A percentile compares a stretch with the other conserved stretches of the same genome.
Evolutionary conservation across 2,329 filamentous ascomycete genomes (phyloP).

Genomic region (Orbilia quercus): DNA sequence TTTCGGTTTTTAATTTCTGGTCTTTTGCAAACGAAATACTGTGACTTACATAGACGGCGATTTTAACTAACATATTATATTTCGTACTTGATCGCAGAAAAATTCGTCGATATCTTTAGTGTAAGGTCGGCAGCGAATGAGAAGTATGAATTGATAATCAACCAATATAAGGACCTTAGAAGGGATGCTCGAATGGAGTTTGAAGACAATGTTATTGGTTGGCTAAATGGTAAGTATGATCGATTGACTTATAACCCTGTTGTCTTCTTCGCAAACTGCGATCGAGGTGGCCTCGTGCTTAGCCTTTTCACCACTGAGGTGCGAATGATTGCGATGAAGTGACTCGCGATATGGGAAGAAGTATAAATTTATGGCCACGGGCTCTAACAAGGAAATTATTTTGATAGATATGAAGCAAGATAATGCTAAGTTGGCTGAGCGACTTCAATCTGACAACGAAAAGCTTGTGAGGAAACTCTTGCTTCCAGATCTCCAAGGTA

Average conservation of each 20-base stretch:
- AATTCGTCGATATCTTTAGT: conserved; percentile 36
- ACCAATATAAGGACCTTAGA: conserved; percentile 38
- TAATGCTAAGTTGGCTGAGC: conserved; percentile 33
- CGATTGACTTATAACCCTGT: background rate
- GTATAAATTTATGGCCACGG: no score
- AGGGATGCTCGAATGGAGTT: conserved; percentile 22
- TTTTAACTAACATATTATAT: background rate
- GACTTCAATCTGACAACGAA: conserved; percentile 19
- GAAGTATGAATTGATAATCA: conserved; percentile 38
- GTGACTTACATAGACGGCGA: no score
- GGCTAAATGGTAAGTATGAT: conserved; percentile 22
- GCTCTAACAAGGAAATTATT: background rate
- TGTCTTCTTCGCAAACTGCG: no score
- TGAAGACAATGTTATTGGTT: conserved; percentile 39
- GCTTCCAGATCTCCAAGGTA: conserved; percentile 25
- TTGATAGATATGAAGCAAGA: conserved; percentile 24
- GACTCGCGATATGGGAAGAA: no score
- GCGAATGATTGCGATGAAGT: no score
- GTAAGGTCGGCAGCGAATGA: conserved; percentile 30
- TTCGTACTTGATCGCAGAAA: conserved; percentile 15
- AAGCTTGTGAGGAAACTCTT: conserved; percentile 14
- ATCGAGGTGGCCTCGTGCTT: no score
- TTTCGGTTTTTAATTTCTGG: no score
- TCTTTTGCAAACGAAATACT: no score
- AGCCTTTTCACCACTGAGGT: no score